Evolutionary conservation across 2,329 filamentous ascomycete genomes (phyloP), one percentile per base, ranked within the genome.

Genomic region (Alternaria gaisen): DNA sequence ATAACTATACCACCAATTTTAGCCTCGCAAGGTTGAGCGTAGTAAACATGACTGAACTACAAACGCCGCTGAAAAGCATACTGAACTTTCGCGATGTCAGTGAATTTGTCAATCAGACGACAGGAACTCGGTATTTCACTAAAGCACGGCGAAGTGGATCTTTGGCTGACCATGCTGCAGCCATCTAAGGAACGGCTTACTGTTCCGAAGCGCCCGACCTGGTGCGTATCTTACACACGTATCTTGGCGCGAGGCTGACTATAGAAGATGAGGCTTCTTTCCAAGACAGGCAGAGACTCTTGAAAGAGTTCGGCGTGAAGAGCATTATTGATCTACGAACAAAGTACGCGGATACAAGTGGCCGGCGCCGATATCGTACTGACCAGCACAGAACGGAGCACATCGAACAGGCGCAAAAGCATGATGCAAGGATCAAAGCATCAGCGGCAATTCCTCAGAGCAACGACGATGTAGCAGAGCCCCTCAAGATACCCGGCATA

Each of bases 261-360:
- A 11, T 14, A 44, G 40, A 77, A 84, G 92, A 97, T 72, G 88
- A 92, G 76, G 91, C 92, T 36, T 90, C 91, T 0, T 72, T 83
- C 20, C 74, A 82, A 36, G 93, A 97, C 78, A 86, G 86, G 57
- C 75, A 82, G 34, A 80, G 82, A 32, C 83, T 97, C 11, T 78
- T 81, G 10, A 79, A 88, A 8, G 83, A 87, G 32, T 84, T 90
- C 67, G 83, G 86, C 22, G 86, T 97, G 65, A 86, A 84, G 66
- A 92, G 88, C 3, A 86, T 97, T 41, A 85, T 97, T 61, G 93
- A 97, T 80, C 82, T 97, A 11, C 87, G 93, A 57, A 92, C 92
- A 63, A 88, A 90, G 88, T 92, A 83, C 77, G 61, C 38, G 18
- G 20, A 26, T 10, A 5, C 7, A 11, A 20, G 10, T n/a, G 36